Conservation (phyloP, 1,284 basidiomycete species). For the Limonomyces culmigenus region DNA sequence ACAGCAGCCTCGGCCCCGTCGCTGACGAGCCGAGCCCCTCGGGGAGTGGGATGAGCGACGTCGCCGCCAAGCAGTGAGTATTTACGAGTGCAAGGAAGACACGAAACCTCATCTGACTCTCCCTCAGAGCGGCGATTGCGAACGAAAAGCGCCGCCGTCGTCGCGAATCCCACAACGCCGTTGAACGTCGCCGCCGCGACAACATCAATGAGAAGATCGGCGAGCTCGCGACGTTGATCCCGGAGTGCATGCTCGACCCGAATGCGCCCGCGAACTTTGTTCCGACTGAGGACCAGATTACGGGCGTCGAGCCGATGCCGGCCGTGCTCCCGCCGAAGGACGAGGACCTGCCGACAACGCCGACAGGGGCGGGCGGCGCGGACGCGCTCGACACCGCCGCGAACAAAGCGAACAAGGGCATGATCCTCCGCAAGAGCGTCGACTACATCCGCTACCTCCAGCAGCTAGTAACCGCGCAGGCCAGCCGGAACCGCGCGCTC, state of each 20-base stretch:
- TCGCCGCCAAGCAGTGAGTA: conserved; percentile 25
- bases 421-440: conserved; percentile 77
- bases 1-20: conserved; percentile 12
- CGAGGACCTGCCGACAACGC: conserved; percentile 7
- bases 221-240: conserved; percentile 77
- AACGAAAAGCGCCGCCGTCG: conserved; percentile 65
- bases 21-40: conserved; percentile 14
- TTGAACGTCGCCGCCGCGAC: conserved; percentile 73
- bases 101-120: neutral
- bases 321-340: neutral
- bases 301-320: neutral
- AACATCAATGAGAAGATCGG: conserved; percentile 92
- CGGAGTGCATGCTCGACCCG: conserved; percentile 63
- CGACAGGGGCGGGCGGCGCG: conserved; percentile 3
- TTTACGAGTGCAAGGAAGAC: neutral
- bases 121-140: conserved; percentile 25
- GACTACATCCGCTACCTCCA: conserved; percentile 82
- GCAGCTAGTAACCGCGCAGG: conserved; percentile 65
- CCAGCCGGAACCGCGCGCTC: conserved; percentile 57
- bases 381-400: conserved; percentile 11
- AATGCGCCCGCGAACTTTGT: conserved; percentile 9
- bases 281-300: neutral
- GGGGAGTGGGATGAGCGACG: conserved; percentile 13
- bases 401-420: conserved; percentile 80
- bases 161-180: conserved; percentile 80